Evolutionary conservation across 1,284 basidiomycete genomes (phyloP).

Genomic region (Fomitopsis schrenkii): DNA sequence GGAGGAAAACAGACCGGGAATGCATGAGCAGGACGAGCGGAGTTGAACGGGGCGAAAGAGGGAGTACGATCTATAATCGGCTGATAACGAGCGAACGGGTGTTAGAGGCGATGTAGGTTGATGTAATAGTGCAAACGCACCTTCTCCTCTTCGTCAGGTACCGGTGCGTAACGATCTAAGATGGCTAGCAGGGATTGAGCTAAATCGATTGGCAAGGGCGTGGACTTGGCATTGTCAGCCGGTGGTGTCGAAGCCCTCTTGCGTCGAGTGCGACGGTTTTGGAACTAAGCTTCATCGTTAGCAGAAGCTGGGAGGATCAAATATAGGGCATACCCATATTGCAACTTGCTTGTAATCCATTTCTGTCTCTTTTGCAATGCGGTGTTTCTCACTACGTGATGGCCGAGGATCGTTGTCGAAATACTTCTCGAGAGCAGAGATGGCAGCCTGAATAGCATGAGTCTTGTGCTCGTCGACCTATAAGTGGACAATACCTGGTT

Average conservation of each 20-base stretch:
- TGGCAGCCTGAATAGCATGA: conserved; percentile 41
- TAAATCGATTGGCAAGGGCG: not conserved
- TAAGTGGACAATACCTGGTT: not conserved
- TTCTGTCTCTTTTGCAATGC: conserved; percentile 38
- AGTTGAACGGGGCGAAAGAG: conserved; percentile 5
- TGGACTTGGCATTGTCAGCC: not conserved
- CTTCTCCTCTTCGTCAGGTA: not conserved
- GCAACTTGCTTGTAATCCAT: conserved; percentile 54
- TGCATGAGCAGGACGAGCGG: conserved; percentile 25
- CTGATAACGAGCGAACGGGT: too few species aligned
- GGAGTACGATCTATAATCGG: too few species aligned
- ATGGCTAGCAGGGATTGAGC: not conserved
- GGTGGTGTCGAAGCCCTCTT: conserved; percentile 13
- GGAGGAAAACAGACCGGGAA: conserved; percentile 33
- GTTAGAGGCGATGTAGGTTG: too few species aligned
- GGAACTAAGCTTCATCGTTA: conserved; percentile 41
- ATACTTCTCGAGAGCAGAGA: conserved; percentile 44
- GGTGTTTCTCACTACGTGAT: conserved; percentile 34
- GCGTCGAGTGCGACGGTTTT: conserved; percentile 40
- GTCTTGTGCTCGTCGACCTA: not conserved
- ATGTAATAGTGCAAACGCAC: too few species aligned
- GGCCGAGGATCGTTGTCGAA: conserved; percentile 51
- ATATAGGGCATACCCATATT: conserved; percentile 44
- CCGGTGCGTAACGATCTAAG: not conserved
- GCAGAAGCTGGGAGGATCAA: not conserved